Evolutionary conservation across 2,329 filamentous ascomycete species (phyloP).

Genomic region (Paraconiothyrium sp.): DNA sequence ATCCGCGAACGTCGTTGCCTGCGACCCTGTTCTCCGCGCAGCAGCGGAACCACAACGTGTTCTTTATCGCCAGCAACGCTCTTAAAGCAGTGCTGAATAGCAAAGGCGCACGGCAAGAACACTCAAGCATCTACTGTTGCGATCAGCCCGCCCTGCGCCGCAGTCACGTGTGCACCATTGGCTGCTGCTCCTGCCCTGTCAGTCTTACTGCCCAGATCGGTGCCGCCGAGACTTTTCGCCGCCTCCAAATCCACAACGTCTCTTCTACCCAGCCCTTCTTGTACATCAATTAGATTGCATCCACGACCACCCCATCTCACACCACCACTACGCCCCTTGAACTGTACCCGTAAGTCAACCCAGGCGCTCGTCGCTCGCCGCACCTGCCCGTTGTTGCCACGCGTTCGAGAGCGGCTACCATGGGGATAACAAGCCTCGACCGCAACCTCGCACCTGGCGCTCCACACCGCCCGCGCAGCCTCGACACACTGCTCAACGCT

Average conservation of each 20-base stretch:
- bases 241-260: constrained; percentile 38
- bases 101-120: constrained; percentile 26
- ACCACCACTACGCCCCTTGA: constrained; percentile 47
- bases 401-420: constrained; percentile 23
- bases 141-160: constrained; percentile 31
- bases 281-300: constrained; percentile 53
- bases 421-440: constrained; percentile 31
- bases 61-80: constrained; percentile 28
- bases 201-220: constrained; percentile 28
- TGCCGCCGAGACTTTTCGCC: constrained; percentile 36
- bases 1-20: constrained; percentile 32
- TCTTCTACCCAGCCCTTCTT: constrained; percentile 50
- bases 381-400: constrained; percentile 25
- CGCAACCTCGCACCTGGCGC: constrained; percentile 40
- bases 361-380: constrained; percentile 21
- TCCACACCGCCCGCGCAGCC: constrained; percentile 32
- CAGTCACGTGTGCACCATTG: constrained; percentile 39
- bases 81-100: constrained; percentile 29
- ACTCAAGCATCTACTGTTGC: constrained; percentile 22
- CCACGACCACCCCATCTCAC: constrained; percentile 48
- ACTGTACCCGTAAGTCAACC: constrained; percentile 46
- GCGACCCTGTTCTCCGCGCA: constrained; percentile 27
- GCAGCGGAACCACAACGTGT: constrained; percentile 43
- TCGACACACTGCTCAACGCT: constrained; percentile 18
- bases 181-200: constrained; percentile 32